phyloP scores from a whole-genome alignment of 2,329 filamentous ascomycete species.

The Claviceps pazoutovae region DNA sequence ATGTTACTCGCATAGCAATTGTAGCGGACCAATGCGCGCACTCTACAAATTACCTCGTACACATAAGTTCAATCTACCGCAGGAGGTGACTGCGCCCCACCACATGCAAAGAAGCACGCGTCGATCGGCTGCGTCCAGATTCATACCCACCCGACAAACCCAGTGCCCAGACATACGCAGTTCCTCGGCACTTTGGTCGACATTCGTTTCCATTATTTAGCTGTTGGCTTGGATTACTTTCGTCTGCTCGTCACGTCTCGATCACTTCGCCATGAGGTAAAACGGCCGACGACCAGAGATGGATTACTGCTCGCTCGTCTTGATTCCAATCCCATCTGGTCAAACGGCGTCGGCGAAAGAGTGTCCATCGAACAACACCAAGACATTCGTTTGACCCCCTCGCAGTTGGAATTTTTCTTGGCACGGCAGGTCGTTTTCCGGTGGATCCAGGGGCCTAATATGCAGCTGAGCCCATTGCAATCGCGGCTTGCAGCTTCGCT shows the following conservation, averaged over 20 bases:
- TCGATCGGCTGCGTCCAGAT: background rate
- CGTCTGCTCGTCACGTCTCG: background rate
- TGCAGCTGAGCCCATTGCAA: slow-evolving; percentile 55
- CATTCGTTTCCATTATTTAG: background rate
- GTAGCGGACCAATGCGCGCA: no score
- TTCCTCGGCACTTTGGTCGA: background rate
- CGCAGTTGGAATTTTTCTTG: background rate
- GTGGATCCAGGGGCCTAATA: slow-evolving; percentile 16
- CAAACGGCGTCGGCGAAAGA: background rate
- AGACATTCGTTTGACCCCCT: background rate
- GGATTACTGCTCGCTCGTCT: background rate
- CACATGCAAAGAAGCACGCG: no score
- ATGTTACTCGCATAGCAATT: no score
- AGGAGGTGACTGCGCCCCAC: no score
- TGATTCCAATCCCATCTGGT: background rate
- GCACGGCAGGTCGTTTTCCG: background rate
- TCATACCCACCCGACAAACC: background rate
- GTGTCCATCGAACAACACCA: background rate
- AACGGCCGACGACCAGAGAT: background rate
- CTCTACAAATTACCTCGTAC: no score
- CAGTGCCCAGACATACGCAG: background rate
- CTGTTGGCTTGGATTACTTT: background rate
- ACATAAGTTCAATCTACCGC: no score
- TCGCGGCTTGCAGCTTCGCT: slow-evolving; percentile 57
- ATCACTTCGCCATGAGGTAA: background rate